These are phyloP conservation scores for Cercospora brassicicola DNA, from an alignment of 2,329 filamentous ascomycete genomes.

Conservation along the genomic window DNA sequence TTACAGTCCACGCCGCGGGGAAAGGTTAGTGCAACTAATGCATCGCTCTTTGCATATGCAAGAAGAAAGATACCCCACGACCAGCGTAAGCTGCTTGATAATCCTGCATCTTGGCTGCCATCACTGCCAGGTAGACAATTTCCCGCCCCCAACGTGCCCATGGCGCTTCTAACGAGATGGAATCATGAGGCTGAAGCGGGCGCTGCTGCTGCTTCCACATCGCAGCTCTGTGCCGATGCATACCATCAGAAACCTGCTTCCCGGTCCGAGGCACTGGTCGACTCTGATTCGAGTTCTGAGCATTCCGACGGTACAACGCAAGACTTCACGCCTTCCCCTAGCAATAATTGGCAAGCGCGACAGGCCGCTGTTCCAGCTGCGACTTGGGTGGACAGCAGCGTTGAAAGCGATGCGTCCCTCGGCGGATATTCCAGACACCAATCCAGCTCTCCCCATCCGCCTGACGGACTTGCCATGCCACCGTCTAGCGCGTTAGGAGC, in stretches of 20 bases:
- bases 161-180: constrained; percentile 37
- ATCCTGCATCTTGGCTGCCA: constrained; percentile 45
- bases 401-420: constrained; percentile 3
- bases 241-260: background rate
- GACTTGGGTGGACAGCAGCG: background rate
- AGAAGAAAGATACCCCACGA: constrained; percentile 43
- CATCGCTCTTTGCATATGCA: constrained; percentile 22
- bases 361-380: background rate
- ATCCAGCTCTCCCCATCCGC: background rate
- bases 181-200: constrained; percentile 16
- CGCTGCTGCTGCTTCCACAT: background rate
- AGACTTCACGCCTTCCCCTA: constrained; percentile 9
- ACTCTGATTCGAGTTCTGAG: constrained; percentile 6
- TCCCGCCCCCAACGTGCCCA: constrained; percentile 44
- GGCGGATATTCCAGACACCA: background rate
- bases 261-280: background rate
- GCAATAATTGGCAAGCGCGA: constrained; percentile 5
- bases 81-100: constrained; percentile 53
- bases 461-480: background rate
- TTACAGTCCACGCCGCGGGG: background rate
- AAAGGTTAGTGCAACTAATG: background rate
- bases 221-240: background rate
- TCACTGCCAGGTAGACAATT: constrained; percentile 39
- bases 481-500: constrained; percentile 10
- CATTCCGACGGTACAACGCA: background rate